A percentile compares a stretch with the other conserved stretches of the same genome.
Evolutionary conservation across 495 filamentous ascomycete genomes (phyloP).

Genomic region (Penicillium pulvis): DNA sequence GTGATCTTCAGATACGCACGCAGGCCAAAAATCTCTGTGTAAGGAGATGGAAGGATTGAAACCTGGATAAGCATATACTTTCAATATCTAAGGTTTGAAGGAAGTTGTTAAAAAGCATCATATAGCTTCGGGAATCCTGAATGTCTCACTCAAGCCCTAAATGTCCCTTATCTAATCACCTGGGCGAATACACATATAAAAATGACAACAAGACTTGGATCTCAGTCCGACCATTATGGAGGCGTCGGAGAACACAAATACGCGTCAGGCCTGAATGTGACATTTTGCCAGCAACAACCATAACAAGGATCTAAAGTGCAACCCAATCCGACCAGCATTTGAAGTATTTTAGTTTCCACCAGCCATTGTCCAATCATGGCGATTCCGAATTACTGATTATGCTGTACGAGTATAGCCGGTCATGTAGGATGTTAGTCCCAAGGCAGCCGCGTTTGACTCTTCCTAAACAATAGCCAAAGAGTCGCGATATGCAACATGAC

Average conservation of each 20-base stretch:
- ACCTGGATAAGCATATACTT: too few species aligned
- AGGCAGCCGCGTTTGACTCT: slow-evolving; percentile 4
- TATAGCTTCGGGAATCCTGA: too few species aligned
- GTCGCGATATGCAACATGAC: not conserved
- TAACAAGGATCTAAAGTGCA: slow-evolving; percentile 11
- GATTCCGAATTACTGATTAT: slow-evolving; percentile 16
- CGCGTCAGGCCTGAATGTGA: slow-evolving; percentile 12
- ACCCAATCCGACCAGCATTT: not conserved
- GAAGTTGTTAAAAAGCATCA: too few species aligned
- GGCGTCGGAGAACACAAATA: slow-evolving; percentile 21
- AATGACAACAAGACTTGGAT: not conserved
- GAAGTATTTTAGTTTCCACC: slow-evolving; percentile 14
- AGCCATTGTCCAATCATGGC: slow-evolving; percentile 18
- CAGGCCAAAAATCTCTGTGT: too few species aligned
- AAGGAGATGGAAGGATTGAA: too few species aligned
- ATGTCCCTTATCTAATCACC: not conserved
- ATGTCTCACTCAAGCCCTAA: not conserved
- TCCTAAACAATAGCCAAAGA: not conserved
- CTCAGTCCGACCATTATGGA: slow-evolving; percentile 4
- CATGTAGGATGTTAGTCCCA: not conserved
- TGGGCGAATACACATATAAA: not conserved
- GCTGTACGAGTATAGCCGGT: slow-evolving; percentile 13
- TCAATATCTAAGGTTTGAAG: too few species aligned
- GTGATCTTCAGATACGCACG: too few species aligned
- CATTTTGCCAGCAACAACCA: slow-evolving; percentile 3